phyloP scores from a whole-genome alignment of 2,329 filamentous ascomycete genomes.

The Gnomoniopsis smithogilvyi region DNA sequence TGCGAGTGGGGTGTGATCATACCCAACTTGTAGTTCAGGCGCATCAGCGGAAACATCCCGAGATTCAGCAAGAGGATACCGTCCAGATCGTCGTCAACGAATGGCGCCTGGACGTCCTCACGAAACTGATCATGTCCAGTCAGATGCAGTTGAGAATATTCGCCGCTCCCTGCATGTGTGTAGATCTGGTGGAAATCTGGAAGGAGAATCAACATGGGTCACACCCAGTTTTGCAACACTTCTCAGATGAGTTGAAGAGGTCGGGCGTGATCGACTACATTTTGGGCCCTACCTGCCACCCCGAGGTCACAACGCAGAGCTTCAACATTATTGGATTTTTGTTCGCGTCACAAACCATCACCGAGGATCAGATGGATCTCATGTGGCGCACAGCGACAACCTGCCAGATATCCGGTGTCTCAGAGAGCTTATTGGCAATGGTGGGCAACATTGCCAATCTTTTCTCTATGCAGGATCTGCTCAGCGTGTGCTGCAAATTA shows the following conservation, averaged over 20 bases:
- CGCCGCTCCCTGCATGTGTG: conserved; percentile 72
- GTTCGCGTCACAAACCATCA: conserved; percentile 73
- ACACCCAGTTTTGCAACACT: conserved; percentile 56
- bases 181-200: conserved; percentile 66
- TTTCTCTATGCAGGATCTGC: conserved; percentile 45
- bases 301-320: conserved; percentile 79
- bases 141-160: conserved; percentile 88
- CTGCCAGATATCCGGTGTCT: conserved; percentile 80
- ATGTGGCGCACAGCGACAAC: conserved; percentile 82
- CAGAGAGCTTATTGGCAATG: conserved; percentile 75
- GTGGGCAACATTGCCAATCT: conserved; percentile 45
- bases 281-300: conserved; percentile 85
- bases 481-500: conserved; percentile 71
- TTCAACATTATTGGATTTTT: conserved; percentile 85
- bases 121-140: conserved; percentile 73
- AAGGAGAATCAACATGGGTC: conserved; percentile 48
- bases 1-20: conserved; percentile 35
- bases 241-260: conserved; percentile 66
- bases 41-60: conserved; percentile 32
- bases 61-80: conserved; percentile 35
- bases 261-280: conserved; percentile 81
- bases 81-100: conserved; percentile 53
- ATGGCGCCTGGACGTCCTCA: conserved; percentile 69
- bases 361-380: conserved; percentile 67
- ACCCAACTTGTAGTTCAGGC: conserved; percentile 31